phyloP scores from a whole-genome alignment of 345 rosid species.

The Rhodamnia argentea region DNA sequence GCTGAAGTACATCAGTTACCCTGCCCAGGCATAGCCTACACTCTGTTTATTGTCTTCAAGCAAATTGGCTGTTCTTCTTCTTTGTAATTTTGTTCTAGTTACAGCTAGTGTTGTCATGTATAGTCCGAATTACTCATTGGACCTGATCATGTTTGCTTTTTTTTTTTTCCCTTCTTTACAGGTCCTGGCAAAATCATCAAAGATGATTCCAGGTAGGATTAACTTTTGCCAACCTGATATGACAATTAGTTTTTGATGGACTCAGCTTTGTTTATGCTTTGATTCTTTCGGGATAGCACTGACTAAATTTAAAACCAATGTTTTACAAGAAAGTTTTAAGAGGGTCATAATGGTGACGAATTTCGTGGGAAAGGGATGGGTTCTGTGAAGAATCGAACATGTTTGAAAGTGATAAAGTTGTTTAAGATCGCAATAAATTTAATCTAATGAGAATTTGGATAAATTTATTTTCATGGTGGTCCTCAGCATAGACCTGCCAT shows the following conservation, averaged over 20 bases:
- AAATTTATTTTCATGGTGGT: neutral
- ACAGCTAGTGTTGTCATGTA: neutral
- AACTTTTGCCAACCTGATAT: neutral
- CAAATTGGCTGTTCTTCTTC: neutral
- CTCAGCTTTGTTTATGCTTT: neutral
- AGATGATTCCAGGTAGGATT: slow-evolving; percentile 86
- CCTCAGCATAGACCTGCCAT: neutral
- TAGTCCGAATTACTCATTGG: neutral
- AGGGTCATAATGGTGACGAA: neutral
- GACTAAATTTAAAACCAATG: neutral
- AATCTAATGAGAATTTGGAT: neutral
- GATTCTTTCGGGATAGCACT: neutral
- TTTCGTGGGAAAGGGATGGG: neutral
- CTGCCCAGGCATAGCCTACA: slow-evolving; percentile 66
- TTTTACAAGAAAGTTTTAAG: neutral
- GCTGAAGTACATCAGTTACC: slow-evolving; percentile 89
- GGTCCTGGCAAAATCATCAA: slow-evolving; percentile 93
- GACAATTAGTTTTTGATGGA: neutral
- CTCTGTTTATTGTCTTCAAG: neutral
- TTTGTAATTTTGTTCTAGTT: neutral
- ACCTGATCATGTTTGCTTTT: neutral
- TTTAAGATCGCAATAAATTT: neutral
- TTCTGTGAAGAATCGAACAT: neutral
- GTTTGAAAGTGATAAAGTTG: neutral
- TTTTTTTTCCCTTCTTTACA: slow-evolving; percentile 17